phyloP scores from a whole-genome alignment of 352 stramenopile species.

The Phytophthora tubulina region DNA sequence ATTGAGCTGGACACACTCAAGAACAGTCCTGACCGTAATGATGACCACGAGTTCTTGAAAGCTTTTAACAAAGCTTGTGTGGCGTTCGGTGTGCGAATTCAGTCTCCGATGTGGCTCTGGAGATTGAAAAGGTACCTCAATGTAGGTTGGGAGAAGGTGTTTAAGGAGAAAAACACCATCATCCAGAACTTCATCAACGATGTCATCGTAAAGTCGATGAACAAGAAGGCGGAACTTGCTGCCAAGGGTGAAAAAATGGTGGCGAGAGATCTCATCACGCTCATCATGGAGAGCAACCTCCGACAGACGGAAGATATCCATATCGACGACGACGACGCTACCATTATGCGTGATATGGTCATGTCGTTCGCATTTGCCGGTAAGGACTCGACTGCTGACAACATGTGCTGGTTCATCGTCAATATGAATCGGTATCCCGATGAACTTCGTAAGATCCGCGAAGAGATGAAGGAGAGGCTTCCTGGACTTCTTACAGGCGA shows the following conservation, averaged over 20 bases:
- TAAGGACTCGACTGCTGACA: constrained; percentile 77
- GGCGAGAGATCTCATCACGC: constrained; percentile 55
- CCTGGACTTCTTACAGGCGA: constrained; percentile 38
- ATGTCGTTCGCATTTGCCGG: constrained; percentile 81
- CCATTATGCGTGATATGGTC: constrained; percentile 77
- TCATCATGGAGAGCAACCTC: constrained; percentile 55
- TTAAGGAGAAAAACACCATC: constrained; percentile 49
- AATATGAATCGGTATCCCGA: constrained; percentile 69
- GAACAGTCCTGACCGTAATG: constrained; percentile 37
- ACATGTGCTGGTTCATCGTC: constrained; percentile 77
- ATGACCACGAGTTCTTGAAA: constrained; percentile 57
- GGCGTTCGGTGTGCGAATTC: constrained; percentile 43
- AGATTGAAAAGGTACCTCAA: constrained; percentile 43
- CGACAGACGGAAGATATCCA: constrained; percentile 37
- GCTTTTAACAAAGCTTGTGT: constrained; percentile 53
- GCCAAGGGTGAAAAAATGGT: constrained; percentile 47
- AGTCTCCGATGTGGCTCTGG: constrained; percentile 51
- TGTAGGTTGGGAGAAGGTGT: constrained; percentile 49
- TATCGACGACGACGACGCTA: constrained; percentile 41
- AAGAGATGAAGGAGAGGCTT: constrained; percentile 62
- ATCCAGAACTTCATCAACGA: constrained; percentile 59
- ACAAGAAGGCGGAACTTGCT: constrained; percentile 56
- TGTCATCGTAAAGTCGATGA: constrained; percentile 64
- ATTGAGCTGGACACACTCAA: constrained; percentile 55
- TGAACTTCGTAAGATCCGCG: constrained; percentile 57